Evolutionary conservation across 768 basidiomycete genomes (phyloP).

Genomic region (Trametopsis cervina): DNA sequence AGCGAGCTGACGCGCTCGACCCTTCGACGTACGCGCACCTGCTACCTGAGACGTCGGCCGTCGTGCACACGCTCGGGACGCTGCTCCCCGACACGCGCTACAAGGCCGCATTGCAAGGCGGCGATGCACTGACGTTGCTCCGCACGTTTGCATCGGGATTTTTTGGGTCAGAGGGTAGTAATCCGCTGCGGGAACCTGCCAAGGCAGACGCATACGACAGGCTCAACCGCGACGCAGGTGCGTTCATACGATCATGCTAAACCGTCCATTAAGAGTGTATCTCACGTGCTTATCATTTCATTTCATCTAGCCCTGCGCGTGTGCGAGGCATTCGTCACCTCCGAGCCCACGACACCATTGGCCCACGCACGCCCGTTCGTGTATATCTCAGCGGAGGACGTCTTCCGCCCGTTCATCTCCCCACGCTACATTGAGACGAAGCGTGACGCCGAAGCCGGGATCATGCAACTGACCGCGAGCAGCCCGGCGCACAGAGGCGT

Average conservation of each 20-base stretch:
- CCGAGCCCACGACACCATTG: slow-evolving; percentile 25
- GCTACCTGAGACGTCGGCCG: slow-evolving; percentile 59
- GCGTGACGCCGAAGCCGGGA: slow-evolving; percentile 76
- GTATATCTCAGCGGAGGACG: slow-evolving; percentile 92
- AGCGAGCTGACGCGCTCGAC: slow-evolving; percentile 71
- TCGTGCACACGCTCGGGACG: slow-evolving; percentile 92
- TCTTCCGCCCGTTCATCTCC: slow-evolving; percentile 83
- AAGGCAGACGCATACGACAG: slow-evolving; percentile 51
- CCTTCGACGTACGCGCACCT: slow-evolving; percentile 68
- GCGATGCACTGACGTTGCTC: slow-evolving; percentile 46
- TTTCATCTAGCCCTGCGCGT: slow-evolving; percentile 69
- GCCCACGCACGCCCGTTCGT: slow-evolving; percentile 62
- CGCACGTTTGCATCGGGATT: slow-evolving; percentile 38
- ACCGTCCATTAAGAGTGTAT: no score
- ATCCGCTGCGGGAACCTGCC: slow-evolving; percentile 52
- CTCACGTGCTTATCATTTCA: no score
- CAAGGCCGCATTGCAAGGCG: slow-evolving; percentile 63
- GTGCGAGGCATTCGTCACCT: slow-evolving; percentile 66
- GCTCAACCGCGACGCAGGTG: slow-evolving; percentile 89
- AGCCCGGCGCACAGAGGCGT: slow-evolving; percentile 56
- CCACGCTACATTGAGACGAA: slow-evolving; percentile 90
- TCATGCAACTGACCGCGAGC: slow-evolving; percentile 44
- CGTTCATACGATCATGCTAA: slow-evolving; percentile 21
- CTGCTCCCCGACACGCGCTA: slow-evolving; percentile 78
- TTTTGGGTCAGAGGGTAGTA: slow-evolving; percentile 25